Conservation (phyloP, 768 basidiomycete species). For the Coprinopsis strossmayeri region DNA sequence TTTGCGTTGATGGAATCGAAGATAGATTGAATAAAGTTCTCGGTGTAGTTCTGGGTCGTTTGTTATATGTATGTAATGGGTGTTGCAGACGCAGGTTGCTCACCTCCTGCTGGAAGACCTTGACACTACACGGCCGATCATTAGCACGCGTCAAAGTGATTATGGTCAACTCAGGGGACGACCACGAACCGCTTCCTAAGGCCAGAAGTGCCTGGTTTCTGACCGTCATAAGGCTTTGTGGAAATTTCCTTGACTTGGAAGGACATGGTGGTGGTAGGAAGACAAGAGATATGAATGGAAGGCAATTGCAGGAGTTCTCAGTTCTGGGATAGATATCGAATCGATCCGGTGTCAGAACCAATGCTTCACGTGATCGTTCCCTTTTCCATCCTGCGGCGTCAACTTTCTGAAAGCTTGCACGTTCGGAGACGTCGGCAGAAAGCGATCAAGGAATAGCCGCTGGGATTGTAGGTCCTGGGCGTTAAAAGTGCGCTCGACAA, state of each 20-base stretch:
- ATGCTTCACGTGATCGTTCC: conserved; percentile 8
- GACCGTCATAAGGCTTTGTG: conserved; percentile 87
- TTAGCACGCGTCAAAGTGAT: conserved; percentile 14
- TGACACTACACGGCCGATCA: conserved; percentile 57
- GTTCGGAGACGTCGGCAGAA: too few species aligned
- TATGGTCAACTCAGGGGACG: too few species aligned
- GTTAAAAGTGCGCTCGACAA: too few species aligned
- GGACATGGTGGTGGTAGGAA: conserved; percentile 27
- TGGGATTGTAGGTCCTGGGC: too few species aligned
- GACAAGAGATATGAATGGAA: conserved; percentile 1
- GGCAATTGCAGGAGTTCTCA: neutral
- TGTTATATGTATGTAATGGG: too few species aligned
- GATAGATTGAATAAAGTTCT: conserved; percentile 96
- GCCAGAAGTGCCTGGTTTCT: conserved; percentile 98
- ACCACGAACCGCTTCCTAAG: conserved; percentile 79
- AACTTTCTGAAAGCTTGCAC: neutral
- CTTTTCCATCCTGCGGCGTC: neutral
- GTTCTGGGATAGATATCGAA: neutral
- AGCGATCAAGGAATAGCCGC: too few species aligned
- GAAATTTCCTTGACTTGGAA: conserved; percentile 55
- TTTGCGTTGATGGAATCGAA: conserved; percentile 81
- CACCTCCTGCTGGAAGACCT: conserved; percentile 96
- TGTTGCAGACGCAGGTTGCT: too few species aligned
- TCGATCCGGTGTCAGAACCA: conserved; percentile 4
- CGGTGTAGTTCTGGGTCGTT: conserved; percentile 99